A percentile compares a stretch with the other conserved stretches of the same genome.
Conservation (phyloP, 2,329 filamentous ascomycete genomes). For the Trichoderma sp. region DNA sequence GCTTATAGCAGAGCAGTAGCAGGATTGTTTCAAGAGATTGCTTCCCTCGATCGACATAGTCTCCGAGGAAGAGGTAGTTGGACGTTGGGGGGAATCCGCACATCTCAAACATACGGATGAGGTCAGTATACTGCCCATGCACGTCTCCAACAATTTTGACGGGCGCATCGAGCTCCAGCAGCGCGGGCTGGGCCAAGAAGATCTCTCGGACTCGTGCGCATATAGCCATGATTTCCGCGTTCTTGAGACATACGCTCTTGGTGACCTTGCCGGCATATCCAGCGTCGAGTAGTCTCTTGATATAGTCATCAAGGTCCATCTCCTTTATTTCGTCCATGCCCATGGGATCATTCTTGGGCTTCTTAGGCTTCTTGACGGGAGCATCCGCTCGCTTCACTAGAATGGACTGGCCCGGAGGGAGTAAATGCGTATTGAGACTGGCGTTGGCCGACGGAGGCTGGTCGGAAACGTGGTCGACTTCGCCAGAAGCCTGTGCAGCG, state of each 20-base stretch:
- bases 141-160: constrained; percentile 98
- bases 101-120: constrained; percentile 98
- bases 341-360: constrained; percentile 58
- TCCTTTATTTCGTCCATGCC: constrained; percentile 90
- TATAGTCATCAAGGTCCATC: constrained; percentile 95
- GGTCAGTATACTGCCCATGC: constrained; percentile 93
- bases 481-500: constrained; percentile 80
- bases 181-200: constrained; percentile 85
- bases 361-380: constrained; percentile 56
- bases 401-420: constrained; percentile 84
- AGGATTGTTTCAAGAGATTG: constrained; percentile 94
- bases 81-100: constrained; percentile 90
- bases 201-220: constrained; percentile 87
- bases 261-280: constrained; percentile 96
- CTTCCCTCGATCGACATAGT: constrained; percentile 96
- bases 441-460: constrained; percentile 72
- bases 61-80: constrained; percentile 92
- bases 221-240: constrained; percentile 93
- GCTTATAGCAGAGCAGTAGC: constrained; percentile 90
- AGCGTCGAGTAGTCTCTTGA: constrained; percentile 88
- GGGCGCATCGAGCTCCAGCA: constrained; percentile 88
- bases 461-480: constrained; percentile 94
- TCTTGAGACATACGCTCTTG: constrained; percentile 95
- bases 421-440: constrained; percentile 58
- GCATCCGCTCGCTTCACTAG: constrained; percentile 77